Evolutionary conservation across 139 green algal species (phyloP), one percentile per base, ranked within the genome.

Genomic region (Coelastrella sp.): DNA sequence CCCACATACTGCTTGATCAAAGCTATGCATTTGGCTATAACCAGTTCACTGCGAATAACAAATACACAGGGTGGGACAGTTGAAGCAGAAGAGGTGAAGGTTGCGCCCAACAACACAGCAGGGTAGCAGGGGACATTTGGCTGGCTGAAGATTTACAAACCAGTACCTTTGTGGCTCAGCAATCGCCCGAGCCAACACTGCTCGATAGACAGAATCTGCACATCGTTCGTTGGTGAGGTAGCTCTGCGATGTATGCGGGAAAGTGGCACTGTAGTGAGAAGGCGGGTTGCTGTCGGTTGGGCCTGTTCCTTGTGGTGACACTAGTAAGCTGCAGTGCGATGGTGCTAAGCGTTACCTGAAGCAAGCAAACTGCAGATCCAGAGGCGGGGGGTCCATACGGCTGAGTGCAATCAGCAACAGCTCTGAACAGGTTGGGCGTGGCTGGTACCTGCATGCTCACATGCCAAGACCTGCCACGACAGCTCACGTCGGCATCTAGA

Each of bases 341-440:
- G 4, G 17, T 59, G 23, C n/a, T 30, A 38, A 41, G 2, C 4
- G 3, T 43, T 43, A 86, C 67, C 80, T 86, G 80, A 25, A 79
- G 67, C 35, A 57, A 50, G 43, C 78, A 59, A 6, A 62, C 27
- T 17, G 79, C 50, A 34, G 63, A 27, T 62, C n/a, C 60, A 34
- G 79, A 64, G 8, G 79, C 43, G 4, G 68, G 66, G 19, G 80
- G 64, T n/a, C 80, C 67, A 45, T 80, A 80, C 21, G 80, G 80
- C 68, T 86, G 80, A 11, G 80, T 86, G 80, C 80, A 86, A n/a
- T 86, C 80, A 15, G 80, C 80, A 6, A 86, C 80, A 32, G 62
- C 48, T 50, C 80, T 76, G 67, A 71, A 67, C 2, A 86, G 50
- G 40, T 78, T 79, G 23, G 80, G 80, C 23, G 67, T 69, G 34